Conservation (phyloP, 176 grass and related monocot genomes). For the Aechmea fasciata region DNA sequence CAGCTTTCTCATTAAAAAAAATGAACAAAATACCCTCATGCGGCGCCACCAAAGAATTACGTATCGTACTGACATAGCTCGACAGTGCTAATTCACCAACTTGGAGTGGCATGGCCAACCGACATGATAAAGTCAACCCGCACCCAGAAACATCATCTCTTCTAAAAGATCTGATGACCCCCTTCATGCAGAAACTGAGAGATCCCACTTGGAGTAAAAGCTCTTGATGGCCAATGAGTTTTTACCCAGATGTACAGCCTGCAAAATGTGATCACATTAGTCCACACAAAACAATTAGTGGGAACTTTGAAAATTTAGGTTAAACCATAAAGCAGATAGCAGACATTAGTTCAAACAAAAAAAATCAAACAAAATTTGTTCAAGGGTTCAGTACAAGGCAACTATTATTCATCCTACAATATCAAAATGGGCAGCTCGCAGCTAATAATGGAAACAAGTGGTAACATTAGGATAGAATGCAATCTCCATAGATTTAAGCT, state of each 20-base stretch:
- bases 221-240: neutral
- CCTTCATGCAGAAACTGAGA: constrained; percentile 21
- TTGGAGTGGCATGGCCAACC: constrained; percentile 50
- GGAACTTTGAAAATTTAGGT: constrained; percentile 14
- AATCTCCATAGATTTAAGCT: constrained; percentile 42
- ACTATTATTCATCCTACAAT: constrained; percentile 13
- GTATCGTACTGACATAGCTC: constrained; percentile 31
- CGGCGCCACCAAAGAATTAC: constrained; percentile 21
- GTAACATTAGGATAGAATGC: constrained; percentile 33
- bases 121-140: constrained; percentile 84
- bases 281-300: neutral
- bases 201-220: neutral
- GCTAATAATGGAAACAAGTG: constrained; percentile 39
- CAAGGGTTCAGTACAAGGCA: constrained; percentile 4
- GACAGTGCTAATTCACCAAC: constrained; percentile 20
- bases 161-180: constrained; percentile 8
- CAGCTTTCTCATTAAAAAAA: constrained; percentile 32
- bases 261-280: constrained; percentile 17
- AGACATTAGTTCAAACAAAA: neutral
- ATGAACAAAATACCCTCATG: neutral
- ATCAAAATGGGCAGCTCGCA: constrained; percentile 23
- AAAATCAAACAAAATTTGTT: neutral
- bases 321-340: neutral
- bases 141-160: constrained; percentile 27
- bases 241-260: constrained; percentile 16